A percentile compares a stretch with the other conserved stretches of the same genome.
Evolutionary conservation across 2,329 filamentous ascomycete genomes (phyloP).

Genomic region (Exutisphaerella laricina): DNA sequence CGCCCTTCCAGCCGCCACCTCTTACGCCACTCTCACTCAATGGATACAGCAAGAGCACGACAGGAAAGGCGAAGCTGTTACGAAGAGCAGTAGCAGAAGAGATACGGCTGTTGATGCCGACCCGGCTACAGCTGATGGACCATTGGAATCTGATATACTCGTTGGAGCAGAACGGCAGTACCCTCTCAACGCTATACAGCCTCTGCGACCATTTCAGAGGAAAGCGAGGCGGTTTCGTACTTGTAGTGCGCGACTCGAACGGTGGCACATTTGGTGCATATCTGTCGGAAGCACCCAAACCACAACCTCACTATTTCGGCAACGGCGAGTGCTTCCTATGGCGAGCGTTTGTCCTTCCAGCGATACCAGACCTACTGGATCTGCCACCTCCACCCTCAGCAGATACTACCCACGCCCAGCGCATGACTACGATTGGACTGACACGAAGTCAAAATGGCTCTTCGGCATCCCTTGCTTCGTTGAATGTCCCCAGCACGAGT

Average conservation of each 20-base stretch:
- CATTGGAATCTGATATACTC: constrained; percentile 85
- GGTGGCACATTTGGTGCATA: constrained; percentile 88
- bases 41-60: constrained; percentile 60
- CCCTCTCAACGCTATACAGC: constrained; percentile 78
- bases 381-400: constrained; percentile 66
- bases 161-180: constrained; percentile 85
- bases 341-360: constrained; percentile 63
- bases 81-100: constrained; percentile 76
- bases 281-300: constrained; percentile 80
- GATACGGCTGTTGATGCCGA: constrained; percentile 80
- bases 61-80: constrained; percentile 59
- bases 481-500: constrained; percentile 20
- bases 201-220: constrained; percentile 64
- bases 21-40: constrained; percentile 71
- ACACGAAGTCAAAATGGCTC: constrained; percentile 18
- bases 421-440: constrained; percentile 54
- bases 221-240: constrained; percentile 75
- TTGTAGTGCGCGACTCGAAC: constrained; percentile 74
- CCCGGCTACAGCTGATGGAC: constrained; percentile 79
- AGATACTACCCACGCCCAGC: constrained; percentile 56
- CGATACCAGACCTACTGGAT: constrained; percentile 47
- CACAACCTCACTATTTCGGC: constrained; percentile 80
- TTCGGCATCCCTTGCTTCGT: constrained; percentile 25
- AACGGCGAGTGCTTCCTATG: constrained; percentile 95
- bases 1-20: constrained; percentile 81